Evolutionary conservation across 1,139 yeast species (phyloP).

Genomic region (Insectozyma bohioensis): DNA sequence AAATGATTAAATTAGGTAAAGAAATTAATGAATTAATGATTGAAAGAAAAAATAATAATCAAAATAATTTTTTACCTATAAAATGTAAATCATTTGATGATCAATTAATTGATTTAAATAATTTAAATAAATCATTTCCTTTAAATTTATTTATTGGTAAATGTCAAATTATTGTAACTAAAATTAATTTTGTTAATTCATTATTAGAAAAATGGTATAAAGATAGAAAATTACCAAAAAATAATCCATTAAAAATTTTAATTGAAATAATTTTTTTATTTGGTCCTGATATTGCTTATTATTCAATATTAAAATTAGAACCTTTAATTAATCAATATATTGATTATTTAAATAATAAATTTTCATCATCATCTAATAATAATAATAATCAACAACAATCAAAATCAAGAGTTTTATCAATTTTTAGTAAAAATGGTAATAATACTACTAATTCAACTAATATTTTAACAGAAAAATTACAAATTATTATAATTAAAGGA

Average conservation of each 20-base stretch:
- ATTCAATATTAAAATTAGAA: slow-evolving; percentile 11
- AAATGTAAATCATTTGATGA: slow-evolving; percentile 11
- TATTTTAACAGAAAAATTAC: background rate
- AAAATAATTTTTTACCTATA: background rate
- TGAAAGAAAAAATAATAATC: no score
- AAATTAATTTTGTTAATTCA: slow-evolving; percentile 8
- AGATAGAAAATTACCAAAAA: slow-evolving; percentile 8
- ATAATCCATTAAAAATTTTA: slow-evolving; percentile 9
- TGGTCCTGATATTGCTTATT: slow-evolving; percentile 13
- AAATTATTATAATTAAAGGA: slow-evolving; percentile 10
- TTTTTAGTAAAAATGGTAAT: slow-evolving; percentile 4
- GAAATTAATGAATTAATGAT: background rate
- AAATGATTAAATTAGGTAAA: slow-evolving; percentile 6
- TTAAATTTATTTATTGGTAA: slow-evolving; percentile 13
- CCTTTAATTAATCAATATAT: slow-evolving; percentile 12
- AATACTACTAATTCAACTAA: background rate
- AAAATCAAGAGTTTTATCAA: slow-evolving; percentile 9
- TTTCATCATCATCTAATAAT: no score
- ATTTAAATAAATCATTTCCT: slow-evolving; percentile 7
- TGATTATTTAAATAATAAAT: slow-evolving; percentile 3
- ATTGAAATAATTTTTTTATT: slow-evolving; percentile 12
- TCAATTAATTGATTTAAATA: slow-evolving; percentile 12
- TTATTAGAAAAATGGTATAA: slow-evolving; percentile 11
- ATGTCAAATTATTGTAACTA: slow-evolving; percentile 11
- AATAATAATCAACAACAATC: slow-evolving; percentile 1